These are phyloP conservation scores for Paraglomus brasilianum DNA, from an alignment of 192 early-diverging fungal genomes.

Conservation along the genomic window DNA sequence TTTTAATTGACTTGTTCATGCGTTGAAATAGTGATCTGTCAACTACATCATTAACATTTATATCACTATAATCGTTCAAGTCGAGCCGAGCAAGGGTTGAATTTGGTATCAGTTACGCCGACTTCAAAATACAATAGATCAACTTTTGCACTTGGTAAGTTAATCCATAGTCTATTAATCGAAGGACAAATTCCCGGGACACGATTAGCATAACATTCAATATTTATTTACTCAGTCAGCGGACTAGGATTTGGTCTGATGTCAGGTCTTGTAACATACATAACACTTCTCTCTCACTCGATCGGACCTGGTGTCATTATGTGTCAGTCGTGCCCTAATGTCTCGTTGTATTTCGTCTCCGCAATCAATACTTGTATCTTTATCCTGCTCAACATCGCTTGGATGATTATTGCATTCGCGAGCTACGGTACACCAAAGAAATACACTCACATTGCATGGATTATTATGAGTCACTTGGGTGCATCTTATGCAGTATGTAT, in stretches of 20 bases:
- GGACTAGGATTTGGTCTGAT: slow-evolving; percentile 76
- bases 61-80: slow-evolving; percentile 34
- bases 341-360: slow-evolving; percentile 64
- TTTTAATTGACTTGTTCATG: neutral
- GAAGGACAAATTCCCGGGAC: neutral
- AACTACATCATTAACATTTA: neutral
- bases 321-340: slow-evolving; percentile 61
- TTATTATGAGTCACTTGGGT: slow-evolving; percentile 61
- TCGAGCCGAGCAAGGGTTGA: slow-evolving; percentile 66
- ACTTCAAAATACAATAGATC: slow-evolving; percentile 65
- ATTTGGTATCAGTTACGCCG: slow-evolving; percentile 58
- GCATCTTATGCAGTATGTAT: slow-evolving; percentile 63
- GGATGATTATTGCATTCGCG: slow-evolving; percentile 78
- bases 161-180: neutral
- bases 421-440: slow-evolving; percentile 49
- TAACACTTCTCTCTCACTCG: slow-evolving; percentile 66
- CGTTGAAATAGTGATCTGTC: neutral
- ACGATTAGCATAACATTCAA: neutral
- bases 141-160: slow-evolving; percentile 63
- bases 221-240: slow-evolving; percentile 40
- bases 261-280: slow-evolving; percentile 67
- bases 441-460: slow-evolving; percentile 50
- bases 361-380: slow-evolving; percentile 70
- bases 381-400: slow-evolving; percentile 66
- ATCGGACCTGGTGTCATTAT: slow-evolving; percentile 65